Evolutionary conservation across 352 stramenopile species (phyloP).

Genomic region (Saprolegnia parasitica): DNA sequence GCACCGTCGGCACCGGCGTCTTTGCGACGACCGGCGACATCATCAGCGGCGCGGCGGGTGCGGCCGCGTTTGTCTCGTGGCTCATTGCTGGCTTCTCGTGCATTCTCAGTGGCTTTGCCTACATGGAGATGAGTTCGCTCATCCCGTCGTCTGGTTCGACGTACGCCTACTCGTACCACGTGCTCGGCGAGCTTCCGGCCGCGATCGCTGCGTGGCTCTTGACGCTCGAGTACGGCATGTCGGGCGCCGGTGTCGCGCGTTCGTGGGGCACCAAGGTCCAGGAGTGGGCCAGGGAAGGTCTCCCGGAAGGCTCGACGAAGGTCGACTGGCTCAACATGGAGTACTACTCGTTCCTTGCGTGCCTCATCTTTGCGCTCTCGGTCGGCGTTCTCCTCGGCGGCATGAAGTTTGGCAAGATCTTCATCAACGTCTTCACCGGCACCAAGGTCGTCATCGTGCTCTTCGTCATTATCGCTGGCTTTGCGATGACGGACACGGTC

Average conservation of each 20-base stretch:
- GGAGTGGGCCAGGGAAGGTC: constrained; percentile 30
- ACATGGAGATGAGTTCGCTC: constrained; percentile 45
- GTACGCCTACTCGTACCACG: constrained; percentile 68
- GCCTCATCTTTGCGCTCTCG: constrained; percentile 36
- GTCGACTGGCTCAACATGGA: constrained; percentile 24
- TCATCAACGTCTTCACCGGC: constrained; percentile 47
- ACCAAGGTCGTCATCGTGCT: constrained; percentile 43
- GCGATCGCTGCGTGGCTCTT: constrained; percentile 47
- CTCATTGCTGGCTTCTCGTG: constrained; percentile 40
- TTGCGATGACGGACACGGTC: constrained; percentile 40
- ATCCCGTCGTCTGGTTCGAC: constrained; percentile 57
- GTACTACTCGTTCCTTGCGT: constrained; percentile 33
- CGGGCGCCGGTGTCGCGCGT: constrained; percentile 54
- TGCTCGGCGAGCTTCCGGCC: constrained; percentile 66
- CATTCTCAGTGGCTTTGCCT: constrained; percentile 42
- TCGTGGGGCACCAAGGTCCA: constrained; percentile 72
- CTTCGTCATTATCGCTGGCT: constrained; percentile 63
- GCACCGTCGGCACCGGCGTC: constrained; percentile 41
- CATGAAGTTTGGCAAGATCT: constrained; percentile 47
- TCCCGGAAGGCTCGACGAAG: not conserved
- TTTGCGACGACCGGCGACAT: constrained; percentile 49
- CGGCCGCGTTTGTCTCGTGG: constrained; percentile 42
- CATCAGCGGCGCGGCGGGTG: constrained; percentile 33
- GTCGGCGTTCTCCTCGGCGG: constrained; percentile 39
- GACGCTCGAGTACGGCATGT: constrained; percentile 66